Base-by-base conservation (phyloP, 2,329 filamentous ascomycete genomes). In the Aquanectria penicillioides region DNA sequence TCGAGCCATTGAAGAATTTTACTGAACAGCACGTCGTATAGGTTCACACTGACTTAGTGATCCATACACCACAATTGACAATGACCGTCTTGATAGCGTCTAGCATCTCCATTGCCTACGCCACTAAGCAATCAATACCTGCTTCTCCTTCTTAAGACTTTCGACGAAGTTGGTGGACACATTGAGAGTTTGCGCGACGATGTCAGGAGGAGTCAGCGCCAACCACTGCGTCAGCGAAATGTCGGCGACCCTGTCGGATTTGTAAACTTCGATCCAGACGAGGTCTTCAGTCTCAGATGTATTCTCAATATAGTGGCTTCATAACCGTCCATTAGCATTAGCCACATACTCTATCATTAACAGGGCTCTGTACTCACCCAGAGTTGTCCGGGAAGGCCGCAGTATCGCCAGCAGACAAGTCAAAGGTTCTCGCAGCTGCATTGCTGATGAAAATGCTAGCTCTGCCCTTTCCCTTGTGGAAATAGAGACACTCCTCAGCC, bases 401-500 rank as follows among this genome's bases (percentile, higher is more conserved):
- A 2, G 86, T 89, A 61, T 91, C 88, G n/a, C 89, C 88, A 5
- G 86, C 81, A 2, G 76, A 77, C 71, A 90, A 89, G 73, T 91
- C 86, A 68, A 90, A 90, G 0, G 88, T 91, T 6, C 88, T 81
- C 3, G 88, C 82, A 52, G 83, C 84, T 10, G 80, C 77, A 66
- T 80, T 83, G 6, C 87, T 88, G 43, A 86, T 85, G 70, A 89
- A 91, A 3, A 89, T 84, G 0, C 87, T 90, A 0, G 87, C 88
- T 22, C 84, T 82, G 1, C 78, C 88, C 2, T 79, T 74, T 20
- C 88, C 89, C 58, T 83, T 77, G 70, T 89, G 86, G 76, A 91
- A 91, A 74, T 90, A 91, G 3, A 91, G 74, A 88, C 89, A 91
- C 71, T 91, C 88, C 65, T 90, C 86, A 5, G 86, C 85, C 84